Evolutionary conservation across 2,329 filamentous ascomycete species (phyloP), one percentile per base, ranked within the genome.

Genomic region (Scedosporium dehoogii): DNA sequence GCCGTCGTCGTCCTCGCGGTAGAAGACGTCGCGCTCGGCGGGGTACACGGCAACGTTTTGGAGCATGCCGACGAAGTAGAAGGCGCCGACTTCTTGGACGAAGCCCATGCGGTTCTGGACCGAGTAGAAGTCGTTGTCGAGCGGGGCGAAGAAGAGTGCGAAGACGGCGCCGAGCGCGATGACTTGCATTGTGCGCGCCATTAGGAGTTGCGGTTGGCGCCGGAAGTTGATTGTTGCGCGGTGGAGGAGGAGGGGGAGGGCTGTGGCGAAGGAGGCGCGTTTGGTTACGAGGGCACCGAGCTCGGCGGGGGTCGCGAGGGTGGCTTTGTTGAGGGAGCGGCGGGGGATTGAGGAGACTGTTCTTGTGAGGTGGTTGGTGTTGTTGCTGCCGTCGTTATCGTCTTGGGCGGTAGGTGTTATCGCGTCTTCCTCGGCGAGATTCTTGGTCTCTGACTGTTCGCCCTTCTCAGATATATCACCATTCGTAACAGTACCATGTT

Each of bases 1-100:
- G 6, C 83, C 81, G 71, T 92, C 89, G 64, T 87, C 87, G 67
- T 89, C 83, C 73, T 92, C 89, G 66, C 86, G 82, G 69, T 91
- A 90, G 71, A 91, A 92, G 0, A 91, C 88, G 63, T 90, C 87
- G 3, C 87, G 80, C 69, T 91, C 89, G 48, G 76, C 76, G 0
- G 89, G 89, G 69, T 91, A 91, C 6, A 90, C 80, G 3, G 88
- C 87, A 3, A 91, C 86, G 68, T 91, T 91, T 71, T 92, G 88
- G 12, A 92, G 79, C 88, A 92, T 91, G 29, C 89, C 89, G 1
- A 90, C 83, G 67, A 89, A 89, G 72, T 89, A 89, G 42, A 90
- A 83, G 0, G 88, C 85, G 1, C 85, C 83, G 33, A 91, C 80
- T 69, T 92, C 84, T 66, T 91, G 86, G 0, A 91, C 76, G 66